Evolutionary conservation across 345 rosid genomes (phyloP).

Genomic region (Firmiana major): DNA sequence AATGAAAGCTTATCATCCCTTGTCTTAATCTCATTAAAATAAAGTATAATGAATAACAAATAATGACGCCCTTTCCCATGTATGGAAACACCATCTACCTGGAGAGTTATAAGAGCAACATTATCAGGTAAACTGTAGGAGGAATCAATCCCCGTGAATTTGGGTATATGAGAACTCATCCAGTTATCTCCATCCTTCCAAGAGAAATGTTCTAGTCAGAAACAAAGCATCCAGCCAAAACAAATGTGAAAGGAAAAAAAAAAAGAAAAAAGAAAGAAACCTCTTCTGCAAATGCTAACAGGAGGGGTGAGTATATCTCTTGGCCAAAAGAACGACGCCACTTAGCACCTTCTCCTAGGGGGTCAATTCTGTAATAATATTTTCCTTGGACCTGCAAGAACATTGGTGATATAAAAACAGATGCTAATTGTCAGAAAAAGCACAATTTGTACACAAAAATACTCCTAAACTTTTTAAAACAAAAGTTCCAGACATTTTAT

Average conservation of each 20-base stretch:
- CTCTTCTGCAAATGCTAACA: constrained; percentile 82
- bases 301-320: constrained; percentile 90
- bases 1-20: not conserved
- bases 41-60: not conserved
- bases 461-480: not conserved
- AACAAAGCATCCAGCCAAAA: not conserved
- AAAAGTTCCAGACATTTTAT: not conserved
- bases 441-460: not conserved
- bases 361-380: constrained; percentile 78
- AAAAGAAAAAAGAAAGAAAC: constrained; percentile 19
- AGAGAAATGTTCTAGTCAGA: constrained; percentile 10
- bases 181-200: constrained; percentile 63
- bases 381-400: constrained; percentile 80
- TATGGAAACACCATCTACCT: constrained; percentile 41
- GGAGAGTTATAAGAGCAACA: constrained; percentile 75
- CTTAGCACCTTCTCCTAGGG: constrained; percentile 85
- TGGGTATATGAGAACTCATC: constrained; percentile 46
- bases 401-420: constrained; percentile 5
- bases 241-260: not conserved
- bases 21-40: not conserved
- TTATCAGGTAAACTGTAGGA: constrained; percentile 79
- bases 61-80: not conserved
- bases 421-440: not conserved
- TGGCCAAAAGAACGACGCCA: constrained; percentile 94
- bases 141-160: constrained; percentile 74